A percentile compares a stretch with the other conserved stretches of the same genome.
phyloP scores from a whole-genome alignment of 305 asterid genomes.

The Fraxinus velutina region DNA sequence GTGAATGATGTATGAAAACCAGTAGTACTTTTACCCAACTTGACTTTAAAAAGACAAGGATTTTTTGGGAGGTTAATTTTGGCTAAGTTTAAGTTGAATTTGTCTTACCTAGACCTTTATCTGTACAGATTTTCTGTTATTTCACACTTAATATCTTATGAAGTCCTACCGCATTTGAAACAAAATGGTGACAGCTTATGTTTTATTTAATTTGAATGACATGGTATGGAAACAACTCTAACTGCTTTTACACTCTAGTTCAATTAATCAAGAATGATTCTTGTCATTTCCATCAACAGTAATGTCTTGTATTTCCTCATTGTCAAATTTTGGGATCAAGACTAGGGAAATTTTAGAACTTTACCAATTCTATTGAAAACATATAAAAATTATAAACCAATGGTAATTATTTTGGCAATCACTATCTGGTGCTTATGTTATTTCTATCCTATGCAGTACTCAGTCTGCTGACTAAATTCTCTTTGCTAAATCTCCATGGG shows the following conservation, averaged over 20 bases:
- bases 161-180: background rate
- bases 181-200: background rate
- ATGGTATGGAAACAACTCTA: background rate
- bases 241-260: background rate
- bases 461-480: constrained; percentile 12
- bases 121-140: background rate
- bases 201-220: background rate
- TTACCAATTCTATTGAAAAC: background rate
- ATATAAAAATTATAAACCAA: background rate
- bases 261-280: background rate
- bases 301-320: constrained; percentile 3
- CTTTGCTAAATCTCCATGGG: constrained; percentile 3
- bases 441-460: constrained; percentile 1
- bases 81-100: background rate
- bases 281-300: background rate
- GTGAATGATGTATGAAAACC: background rate
- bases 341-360: background rate
- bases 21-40: constrained; percentile 3
- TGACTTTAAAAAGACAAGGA: background rate
- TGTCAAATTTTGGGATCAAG: constrained; percentile 4
- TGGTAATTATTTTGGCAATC: background rate
- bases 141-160: background rate
- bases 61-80: background rate
- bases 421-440: constrained; percentile 5
- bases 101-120: constrained; percentile 6